Percentiles rank a stretch among this genome's conserved stretches.
Evolutionary conservation across 768 basidiomycete species (phyloP).

Genomic region (Leccinum pellstonianum): DNA sequence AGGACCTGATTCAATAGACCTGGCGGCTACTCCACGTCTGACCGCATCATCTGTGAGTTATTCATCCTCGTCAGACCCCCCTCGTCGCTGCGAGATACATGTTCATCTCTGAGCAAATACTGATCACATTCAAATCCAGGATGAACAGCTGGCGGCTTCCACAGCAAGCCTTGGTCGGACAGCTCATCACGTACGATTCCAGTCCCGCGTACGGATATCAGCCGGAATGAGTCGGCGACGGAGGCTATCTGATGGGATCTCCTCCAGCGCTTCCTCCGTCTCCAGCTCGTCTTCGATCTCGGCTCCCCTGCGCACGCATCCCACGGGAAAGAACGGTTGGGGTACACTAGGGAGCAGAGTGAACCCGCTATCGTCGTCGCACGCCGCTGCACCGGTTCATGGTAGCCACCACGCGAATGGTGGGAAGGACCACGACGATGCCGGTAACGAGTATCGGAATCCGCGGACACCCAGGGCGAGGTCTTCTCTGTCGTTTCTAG

Average conservation of each 20-base stretch:
- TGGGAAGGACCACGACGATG: neutral
- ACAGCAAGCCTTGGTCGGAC: conserved; percentile 11
- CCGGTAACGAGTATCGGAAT: neutral
- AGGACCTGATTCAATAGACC: neutral
- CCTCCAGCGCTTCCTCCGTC: conserved; percentile 38
- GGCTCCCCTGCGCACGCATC: conserved; percentile 65
- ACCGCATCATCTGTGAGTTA: neutral
- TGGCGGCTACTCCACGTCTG: neutral
- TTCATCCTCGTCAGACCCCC: neutral
- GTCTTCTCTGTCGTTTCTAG: conserved; percentile 9
- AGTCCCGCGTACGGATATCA: conserved; percentile 74
- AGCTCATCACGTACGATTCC: conserved; percentile 55
- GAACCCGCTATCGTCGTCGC: conserved; percentile 27
- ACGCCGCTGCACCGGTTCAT: neutral
- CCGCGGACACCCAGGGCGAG: conserved; percentile 5
- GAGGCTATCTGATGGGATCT: conserved; percentile 26
- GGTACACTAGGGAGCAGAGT: conserved; percentile 63
- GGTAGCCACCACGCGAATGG: neutral
- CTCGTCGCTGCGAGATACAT: neutral
- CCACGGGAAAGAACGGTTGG: conserved; percentile 49
- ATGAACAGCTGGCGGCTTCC: conserved; percentile 6
- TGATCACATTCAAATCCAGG: conserved; percentile 12
- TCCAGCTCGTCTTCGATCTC: conserved; percentile 80
- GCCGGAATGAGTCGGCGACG: conserved; percentile 59
- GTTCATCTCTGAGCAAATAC: neutral